Conservation (phyloP, 2,329 filamentous ascomycete species). For the Claviceps pusilla region DNA sequence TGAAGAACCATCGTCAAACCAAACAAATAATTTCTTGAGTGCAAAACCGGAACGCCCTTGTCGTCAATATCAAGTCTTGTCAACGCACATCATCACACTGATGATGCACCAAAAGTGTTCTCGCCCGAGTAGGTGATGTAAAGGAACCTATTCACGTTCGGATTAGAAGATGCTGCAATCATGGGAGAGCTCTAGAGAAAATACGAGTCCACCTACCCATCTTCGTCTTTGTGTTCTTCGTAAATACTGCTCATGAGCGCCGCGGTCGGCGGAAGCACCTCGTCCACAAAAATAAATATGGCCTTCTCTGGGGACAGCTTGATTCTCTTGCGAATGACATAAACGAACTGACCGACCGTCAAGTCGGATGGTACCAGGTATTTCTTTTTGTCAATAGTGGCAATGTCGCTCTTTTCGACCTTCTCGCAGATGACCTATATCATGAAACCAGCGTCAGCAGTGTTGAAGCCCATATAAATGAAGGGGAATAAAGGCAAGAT, state of each 20-base stretch:
- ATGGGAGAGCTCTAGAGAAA: not conserved
- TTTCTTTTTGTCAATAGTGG: constrained; percentile 99
- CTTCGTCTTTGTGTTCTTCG: constrained; percentile 89
- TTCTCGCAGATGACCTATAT: constrained; percentile 95
- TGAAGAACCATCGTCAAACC: not conserved
- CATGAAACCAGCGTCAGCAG: not conserved
- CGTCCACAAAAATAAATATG: constrained; percentile 99
- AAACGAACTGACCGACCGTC: constrained; percentile 98
- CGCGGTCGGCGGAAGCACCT: constrained; percentile 89
- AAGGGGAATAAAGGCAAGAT: no score
- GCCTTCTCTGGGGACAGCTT: constrained; percentile 99
- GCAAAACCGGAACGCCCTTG: constrained; percentile 20
- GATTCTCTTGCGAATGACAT: constrained; percentile 99
- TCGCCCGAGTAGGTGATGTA: constrained; percentile 99
- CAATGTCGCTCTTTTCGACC: constrained; percentile 97
- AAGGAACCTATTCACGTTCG: constrained; percentile 45
- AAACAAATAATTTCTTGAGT: constrained; percentile 12
- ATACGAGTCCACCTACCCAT: constrained; percentile 35
- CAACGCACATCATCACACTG: not conserved
- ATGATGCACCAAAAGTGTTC: constrained; percentile 72
- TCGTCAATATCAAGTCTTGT: not conserved
- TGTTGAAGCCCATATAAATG: not conserved
- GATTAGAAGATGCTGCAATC: constrained; percentile 5
- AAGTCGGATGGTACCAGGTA: constrained; percentile 95
- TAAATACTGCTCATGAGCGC: constrained; percentile 99